phyloP scores from a whole-genome alignment of 2,329 filamentous ascomycete genomes.

The Penicillium sp. region DNA sequence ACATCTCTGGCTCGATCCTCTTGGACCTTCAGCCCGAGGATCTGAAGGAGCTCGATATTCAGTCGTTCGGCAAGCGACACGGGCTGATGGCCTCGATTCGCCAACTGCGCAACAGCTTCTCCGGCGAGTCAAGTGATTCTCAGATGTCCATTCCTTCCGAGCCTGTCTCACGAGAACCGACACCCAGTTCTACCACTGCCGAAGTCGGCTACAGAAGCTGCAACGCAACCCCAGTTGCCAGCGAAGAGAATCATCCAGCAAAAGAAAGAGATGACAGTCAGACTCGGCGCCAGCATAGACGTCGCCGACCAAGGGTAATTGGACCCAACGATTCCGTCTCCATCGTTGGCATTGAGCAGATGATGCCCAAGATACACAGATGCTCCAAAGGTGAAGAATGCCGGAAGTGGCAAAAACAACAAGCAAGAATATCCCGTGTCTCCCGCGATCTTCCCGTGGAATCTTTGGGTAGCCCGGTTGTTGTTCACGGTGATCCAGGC shows the following conservation, averaged over 20 bases:
- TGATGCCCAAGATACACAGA: conserved; percentile 79
- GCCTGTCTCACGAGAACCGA: no score
- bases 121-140: no score
- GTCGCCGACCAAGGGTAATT: no score
- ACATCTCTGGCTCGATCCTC: conserved; percentile 85
- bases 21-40: conserved; percentile 82
- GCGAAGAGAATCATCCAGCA: no score
- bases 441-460: conserved; percentile 67
- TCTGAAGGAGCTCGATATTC: conserved; percentile 64
- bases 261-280: no score
- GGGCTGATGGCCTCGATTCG: conserved; percentile 62
- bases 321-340: conserved; percentile 69
- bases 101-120: conserved; percentile 45
- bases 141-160: no score
- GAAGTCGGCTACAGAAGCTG: no score
- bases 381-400: conserved; percentile 88
- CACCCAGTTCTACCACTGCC: no score
- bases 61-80: conserved; percentile 65
- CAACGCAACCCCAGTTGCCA: no score
- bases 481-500: conserved; percentile 76
- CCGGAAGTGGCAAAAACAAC: conserved; percentile 77
- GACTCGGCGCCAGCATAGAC: no score
- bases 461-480: conserved; percentile 69
- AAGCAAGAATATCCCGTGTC: conserved; percentile 51
- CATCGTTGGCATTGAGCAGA: conserved; percentile 88